Conservation (phyloP, 352 stramenopile species). For the Pythium guiyangense region DNA sequence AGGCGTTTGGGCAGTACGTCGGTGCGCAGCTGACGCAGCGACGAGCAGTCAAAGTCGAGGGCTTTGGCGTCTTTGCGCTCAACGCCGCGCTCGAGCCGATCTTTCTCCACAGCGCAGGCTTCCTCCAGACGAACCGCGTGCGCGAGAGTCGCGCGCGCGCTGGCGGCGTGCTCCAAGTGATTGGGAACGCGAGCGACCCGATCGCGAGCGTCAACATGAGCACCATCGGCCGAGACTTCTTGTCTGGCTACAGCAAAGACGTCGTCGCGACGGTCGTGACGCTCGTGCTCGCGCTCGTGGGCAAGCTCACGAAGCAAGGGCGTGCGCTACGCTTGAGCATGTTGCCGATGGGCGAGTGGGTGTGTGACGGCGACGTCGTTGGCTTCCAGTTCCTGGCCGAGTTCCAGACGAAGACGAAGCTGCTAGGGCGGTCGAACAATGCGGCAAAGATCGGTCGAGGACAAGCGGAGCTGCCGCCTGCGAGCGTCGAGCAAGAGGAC, state of each 20-base stretch:
- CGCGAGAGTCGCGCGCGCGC: constrained; percentile 17
- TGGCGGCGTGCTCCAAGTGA: constrained; percentile 1
- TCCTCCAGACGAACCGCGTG: constrained; percentile 42
- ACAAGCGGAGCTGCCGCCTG: not conserved
- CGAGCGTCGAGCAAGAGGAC: too few relatives aligned
- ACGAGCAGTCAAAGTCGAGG: constrained; percentile 11
- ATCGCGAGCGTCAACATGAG: constrained; percentile 21
- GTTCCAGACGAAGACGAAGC: constrained; percentile 26
- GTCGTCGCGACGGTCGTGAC: constrained; percentile 33
- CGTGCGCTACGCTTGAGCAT: constrained; percentile 29
- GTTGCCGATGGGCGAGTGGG: constrained; percentile 52
- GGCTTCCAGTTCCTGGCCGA: constrained; percentile 34
- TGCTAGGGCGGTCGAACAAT: not conserved
- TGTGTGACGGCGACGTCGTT: constrained; percentile 23
- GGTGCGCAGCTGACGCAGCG: too few relatives aligned
- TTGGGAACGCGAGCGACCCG: constrained; percentile 18
- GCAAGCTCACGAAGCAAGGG: constrained; percentile 37
- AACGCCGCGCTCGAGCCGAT: constrained; percentile 27
- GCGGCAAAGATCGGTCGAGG: constrained; percentile 3
- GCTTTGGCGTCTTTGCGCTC: constrained; percentile 37
- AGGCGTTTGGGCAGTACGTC: too few relatives aligned
- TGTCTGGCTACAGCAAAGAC: constrained; percentile 38
- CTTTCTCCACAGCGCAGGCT: constrained; percentile 34
- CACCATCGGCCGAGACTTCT: constrained; percentile 24
- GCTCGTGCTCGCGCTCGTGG: constrained; percentile 33